Evolutionary conservation across 1,284 basidiomycete species (phyloP).

Genomic region (Kalmanozyma brasiliensis): DNA sequence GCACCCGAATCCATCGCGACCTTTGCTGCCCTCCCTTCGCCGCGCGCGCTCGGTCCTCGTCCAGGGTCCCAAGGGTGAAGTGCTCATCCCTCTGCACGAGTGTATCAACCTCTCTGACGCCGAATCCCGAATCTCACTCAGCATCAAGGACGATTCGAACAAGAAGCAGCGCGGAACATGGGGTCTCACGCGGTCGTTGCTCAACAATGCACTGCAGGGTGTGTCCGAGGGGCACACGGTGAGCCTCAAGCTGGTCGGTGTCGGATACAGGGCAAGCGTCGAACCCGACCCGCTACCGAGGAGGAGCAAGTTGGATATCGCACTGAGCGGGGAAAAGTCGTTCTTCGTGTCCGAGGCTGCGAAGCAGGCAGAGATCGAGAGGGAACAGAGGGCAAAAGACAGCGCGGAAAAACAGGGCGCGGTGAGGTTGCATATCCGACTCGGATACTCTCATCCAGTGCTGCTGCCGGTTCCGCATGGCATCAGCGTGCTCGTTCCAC

Average conservation of each 20-base stretch:
- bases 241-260: constrained; percentile 88
- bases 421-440: constrained; percentile 62
- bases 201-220: constrained; percentile 87
- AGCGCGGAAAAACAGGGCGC: constrained; percentile 32
- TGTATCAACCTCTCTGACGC: constrained; percentile 35
- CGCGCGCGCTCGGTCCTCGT: constrained; percentile 58
- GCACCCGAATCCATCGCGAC: constrained; percentile 58
- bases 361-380: constrained; percentile 41
- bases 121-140: constrained; percentile 67
- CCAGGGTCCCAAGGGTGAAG: constrained; percentile 56
- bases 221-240: constrained; percentile 88
- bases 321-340: constrained; percentile 29
- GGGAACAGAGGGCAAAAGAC: constrained; percentile 9
- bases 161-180: constrained; percentile 88
- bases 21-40: constrained; percentile 49
- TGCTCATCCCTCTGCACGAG: constrained; percentile 58
- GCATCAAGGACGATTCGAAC: constrained; percentile 77
- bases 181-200: constrained; percentile 89
- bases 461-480: constrained; percentile 78
- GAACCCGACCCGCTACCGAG: constrained; percentile 78
- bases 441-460: constrained; percentile 90
- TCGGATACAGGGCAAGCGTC: constrained; percentile 88
- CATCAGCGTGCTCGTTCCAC: constrained; percentile 63
- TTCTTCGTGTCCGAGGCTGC: constrained; percentile 53
- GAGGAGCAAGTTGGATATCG: constrained; percentile 44